A percentile compares a stretch with the other conserved stretches of the same genome.
Conservation (phyloP, 2,329 filamentous ascomycete species). For the Aspergillus japonicus region DNA sequence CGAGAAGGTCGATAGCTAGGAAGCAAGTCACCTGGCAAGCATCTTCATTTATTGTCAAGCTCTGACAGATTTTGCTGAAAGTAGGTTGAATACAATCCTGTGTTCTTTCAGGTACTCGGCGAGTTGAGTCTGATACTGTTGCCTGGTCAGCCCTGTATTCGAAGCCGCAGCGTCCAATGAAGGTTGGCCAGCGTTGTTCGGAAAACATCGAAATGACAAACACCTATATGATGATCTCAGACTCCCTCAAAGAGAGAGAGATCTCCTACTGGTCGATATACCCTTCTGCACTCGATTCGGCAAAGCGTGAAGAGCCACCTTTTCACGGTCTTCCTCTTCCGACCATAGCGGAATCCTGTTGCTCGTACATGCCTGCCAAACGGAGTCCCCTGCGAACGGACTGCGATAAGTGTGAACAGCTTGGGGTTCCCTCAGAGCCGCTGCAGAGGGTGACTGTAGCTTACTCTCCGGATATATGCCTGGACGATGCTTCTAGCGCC, state of each 20-base stretch:
- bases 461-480: not conserved
- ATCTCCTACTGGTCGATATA: not conserved
- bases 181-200: not conserved
- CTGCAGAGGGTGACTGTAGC: not conserved
- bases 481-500: not conserved
- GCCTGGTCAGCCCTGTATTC: not conserved
- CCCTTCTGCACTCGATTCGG: not conserved
- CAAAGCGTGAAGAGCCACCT: not conserved
- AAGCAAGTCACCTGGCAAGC: not conserved
- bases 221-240: not conserved
- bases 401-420: not conserved
- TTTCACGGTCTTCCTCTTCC: not conserved
- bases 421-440: not conserved
- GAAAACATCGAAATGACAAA: not conserved
- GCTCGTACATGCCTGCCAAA: not conserved
- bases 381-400: not conserved
- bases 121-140: not conserved
- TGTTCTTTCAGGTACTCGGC: not conserved
- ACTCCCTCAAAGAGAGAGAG: not conserved
- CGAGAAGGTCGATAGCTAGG: constrained; percentile 10
- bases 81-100: not conserved
- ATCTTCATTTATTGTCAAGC: not conserved
- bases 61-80: not conserved
- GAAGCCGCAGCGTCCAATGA: not conserved
- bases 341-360: not conserved